Conservation (phyloP, 768 basidiomycete genomes). For the Boletus barrowsii region DNA sequence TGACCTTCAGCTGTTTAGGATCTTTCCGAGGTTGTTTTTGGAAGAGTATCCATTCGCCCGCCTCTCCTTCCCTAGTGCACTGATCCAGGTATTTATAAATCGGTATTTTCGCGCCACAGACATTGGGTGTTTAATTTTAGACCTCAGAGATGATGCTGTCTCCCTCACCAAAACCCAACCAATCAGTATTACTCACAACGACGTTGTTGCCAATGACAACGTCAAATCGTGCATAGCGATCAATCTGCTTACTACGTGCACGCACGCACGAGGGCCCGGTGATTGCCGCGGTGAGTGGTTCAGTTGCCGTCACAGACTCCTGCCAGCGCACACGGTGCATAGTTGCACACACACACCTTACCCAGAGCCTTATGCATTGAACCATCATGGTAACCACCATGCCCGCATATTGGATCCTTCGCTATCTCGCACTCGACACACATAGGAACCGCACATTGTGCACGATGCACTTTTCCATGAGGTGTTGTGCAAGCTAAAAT, state of each 20-base stretch:
- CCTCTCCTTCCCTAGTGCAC: neutral
- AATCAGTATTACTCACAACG: neutral
- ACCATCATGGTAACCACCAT: constrained; percentile 8
- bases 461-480: neutral
- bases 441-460: neutral
- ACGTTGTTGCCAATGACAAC: constrained; percentile 14
- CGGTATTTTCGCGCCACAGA: neutral
- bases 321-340: neutral
- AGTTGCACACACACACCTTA: neutral
- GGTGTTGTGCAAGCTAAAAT: neutral
- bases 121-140: constrained; percentile 1
- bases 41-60: neutral
- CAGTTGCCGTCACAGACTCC: neutral
- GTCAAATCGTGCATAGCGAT: neutral
- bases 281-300: constrained; percentile 10
- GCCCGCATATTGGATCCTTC: neutral
- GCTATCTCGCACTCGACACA: neutral
- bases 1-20: neutral
- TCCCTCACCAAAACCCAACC: neutral
- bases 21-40: neutral
- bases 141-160: neutral
- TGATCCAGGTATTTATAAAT: neutral
- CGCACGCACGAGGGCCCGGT: neutral
- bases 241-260: neutral
- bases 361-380: neutral